Evolutionary conservation across 768 basidiomycete genomes (phyloP).

Genomic region (Naganishia onofrii): DNA sequence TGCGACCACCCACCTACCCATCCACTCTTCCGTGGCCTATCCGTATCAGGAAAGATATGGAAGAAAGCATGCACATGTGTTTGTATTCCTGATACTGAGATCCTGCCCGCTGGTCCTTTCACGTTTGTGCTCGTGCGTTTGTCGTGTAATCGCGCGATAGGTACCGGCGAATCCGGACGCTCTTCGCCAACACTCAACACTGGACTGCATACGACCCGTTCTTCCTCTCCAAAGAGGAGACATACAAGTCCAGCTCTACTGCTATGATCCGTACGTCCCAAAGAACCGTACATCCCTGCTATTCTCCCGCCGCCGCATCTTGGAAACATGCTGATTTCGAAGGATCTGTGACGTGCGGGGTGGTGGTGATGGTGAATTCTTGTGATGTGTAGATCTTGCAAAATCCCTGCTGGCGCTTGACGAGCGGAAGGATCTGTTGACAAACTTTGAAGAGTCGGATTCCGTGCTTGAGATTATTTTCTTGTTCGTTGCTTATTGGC

Average conservation of each 20-base stretch:
- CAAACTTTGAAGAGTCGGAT: slow-evolving; percentile 35
- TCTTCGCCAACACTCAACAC: slow-evolving; percentile 64
- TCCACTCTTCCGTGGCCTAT: neutral
- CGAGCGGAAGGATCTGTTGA: slow-evolving; percentile 36
- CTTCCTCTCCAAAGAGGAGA: slow-evolving; percentile 69
- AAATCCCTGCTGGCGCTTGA: slow-evolving; percentile 43
- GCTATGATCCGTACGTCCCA: slow-evolving; percentile 70
- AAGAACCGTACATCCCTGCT: neutral
- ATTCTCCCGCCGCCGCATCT: too few species aligned
- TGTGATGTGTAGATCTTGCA: slow-evolving; percentile 40
- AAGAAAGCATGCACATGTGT: too few species aligned
- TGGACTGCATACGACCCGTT: slow-evolving; percentile 86
- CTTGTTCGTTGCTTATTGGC: slow-evolving; percentile 36
- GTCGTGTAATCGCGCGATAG: slow-evolving; percentile 57
- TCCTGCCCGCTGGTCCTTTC: too few species aligned
- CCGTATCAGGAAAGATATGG: too few species aligned
- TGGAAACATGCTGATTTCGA: too few species aligned
- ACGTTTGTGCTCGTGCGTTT: too few species aligned
- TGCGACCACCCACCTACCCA: too few species aligned
- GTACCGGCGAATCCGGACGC: slow-evolving; percentile 76
- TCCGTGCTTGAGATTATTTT: slow-evolving; percentile 49
- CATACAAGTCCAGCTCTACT: slow-evolving; percentile 72
- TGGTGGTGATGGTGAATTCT: too few species aligned
- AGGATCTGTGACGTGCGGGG: too few species aligned
- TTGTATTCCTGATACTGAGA: too few species aligned